Conservation (phyloP, 306 rosid genomes). For the Citrullus colocynthis region DNA sequence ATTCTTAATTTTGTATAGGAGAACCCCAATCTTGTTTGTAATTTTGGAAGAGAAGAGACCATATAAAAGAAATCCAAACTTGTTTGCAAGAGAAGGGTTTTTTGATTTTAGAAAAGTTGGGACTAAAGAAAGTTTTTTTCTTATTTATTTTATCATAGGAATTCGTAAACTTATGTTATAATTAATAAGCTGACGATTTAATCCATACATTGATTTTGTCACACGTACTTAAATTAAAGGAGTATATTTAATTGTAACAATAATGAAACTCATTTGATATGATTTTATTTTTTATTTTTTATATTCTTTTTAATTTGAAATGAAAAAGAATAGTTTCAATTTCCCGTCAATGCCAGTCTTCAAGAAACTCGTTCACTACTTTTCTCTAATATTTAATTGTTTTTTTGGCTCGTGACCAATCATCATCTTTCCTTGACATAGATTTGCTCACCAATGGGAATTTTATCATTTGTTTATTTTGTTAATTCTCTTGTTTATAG, state of each 20-base stretch:
- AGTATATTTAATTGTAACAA: neutral
- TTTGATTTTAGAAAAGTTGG: neutral
- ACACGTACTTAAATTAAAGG: neutral
- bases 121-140: neutral
- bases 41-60: neutral
- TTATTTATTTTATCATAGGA: neutral
- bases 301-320: too few relatives aligned
- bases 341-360: neutral
- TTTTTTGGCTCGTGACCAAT: neutral
- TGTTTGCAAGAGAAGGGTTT: neutral
- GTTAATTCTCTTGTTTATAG: neutral
- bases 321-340: neutral
- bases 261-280: neutral
- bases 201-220: conserved; percentile 1
- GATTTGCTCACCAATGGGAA: neutral
- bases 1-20: neutral
- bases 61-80: neutral
- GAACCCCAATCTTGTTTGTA: neutral
- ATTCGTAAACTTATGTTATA: neutral
- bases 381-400: neutral
- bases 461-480: neutral
- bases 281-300: neutral
- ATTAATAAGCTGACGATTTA: neutral
- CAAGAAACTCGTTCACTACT: neutral
- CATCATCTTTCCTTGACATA: neutral